Conservation (phyloP, 2,329 filamentous ascomycete species). For the Penicillium sp. region DNA sequence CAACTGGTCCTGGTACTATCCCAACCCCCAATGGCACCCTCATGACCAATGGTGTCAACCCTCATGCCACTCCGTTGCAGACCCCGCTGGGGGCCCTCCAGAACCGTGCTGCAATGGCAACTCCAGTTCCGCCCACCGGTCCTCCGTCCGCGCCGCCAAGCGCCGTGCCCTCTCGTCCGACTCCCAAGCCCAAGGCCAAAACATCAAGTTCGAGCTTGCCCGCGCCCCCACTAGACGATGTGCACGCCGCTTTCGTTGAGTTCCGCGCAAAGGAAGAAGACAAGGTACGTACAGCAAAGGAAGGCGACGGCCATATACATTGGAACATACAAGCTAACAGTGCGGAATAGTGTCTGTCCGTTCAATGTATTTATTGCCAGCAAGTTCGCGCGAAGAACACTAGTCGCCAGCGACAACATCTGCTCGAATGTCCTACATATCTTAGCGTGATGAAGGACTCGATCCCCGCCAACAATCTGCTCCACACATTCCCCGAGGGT, state of each 20-base stretch:
- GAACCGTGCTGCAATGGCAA: conserved; percentile 43
- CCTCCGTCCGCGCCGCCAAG: conserved; percentile 32
- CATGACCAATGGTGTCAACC: conserved; percentile 47
- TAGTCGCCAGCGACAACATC: conserved; percentile 51
- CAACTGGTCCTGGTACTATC: conserved; percentile 36
- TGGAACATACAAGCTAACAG: conserved; percentile 7
- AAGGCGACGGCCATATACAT: not conserved
- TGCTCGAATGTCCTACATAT: conserved; percentile 52
- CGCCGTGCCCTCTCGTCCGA: conserved; percentile 37
- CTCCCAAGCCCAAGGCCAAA: conserved; percentile 42
- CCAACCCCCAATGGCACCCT: conserved; percentile 45
- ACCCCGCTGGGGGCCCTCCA: conserved; percentile 43
- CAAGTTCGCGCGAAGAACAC: conserved; percentile 53
- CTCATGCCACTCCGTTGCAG: conserved; percentile 46
- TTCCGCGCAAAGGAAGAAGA: conserved; percentile 50
- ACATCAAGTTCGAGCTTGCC: conserved; percentile 43
- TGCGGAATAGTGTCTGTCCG: conserved; percentile 44
- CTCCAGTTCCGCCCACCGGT: conserved; percentile 36
- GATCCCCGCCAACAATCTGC: conserved; percentile 52
- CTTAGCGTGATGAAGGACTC: conserved; percentile 55
- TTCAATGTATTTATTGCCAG: conserved; percentile 53
- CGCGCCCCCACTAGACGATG: conserved; percentile 50
- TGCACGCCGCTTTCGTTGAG: conserved; percentile 52
- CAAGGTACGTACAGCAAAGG: conserved; percentile 39
- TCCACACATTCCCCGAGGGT: conserved; percentile 52